Evolutionary conservation across 2,329 filamentous ascomycete species (phyloP), one percentile per base, ranked within the genome.

Genomic region (Hypoxylon sp.): DNA sequence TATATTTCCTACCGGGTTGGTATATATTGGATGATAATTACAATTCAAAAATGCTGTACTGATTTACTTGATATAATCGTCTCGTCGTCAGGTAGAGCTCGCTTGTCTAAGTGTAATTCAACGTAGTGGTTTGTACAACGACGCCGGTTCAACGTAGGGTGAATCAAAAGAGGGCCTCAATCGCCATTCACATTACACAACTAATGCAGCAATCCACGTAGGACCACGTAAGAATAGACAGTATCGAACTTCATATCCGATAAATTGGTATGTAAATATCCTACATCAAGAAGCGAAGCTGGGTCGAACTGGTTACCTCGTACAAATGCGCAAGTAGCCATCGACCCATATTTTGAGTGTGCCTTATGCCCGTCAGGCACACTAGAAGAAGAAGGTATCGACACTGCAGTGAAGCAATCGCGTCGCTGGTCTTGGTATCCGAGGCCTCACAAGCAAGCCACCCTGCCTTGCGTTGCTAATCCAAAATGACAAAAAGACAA

Each of bases 211-310:
- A 35, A 11, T 17, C 27, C 19, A 27, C 51, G 11, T 17, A 35
- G n/a, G 17, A 42, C 24, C 10, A 47, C 21, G 10, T 13, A 13
- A 15, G 54, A n/a, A 35, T 37, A 51, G n/a, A 10, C n/a, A 37
- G 29, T 48, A 53, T 61, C 17, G 62, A 63, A 66, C 57, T 27
- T 58, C 6, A 61, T 65, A 48, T 62, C 50, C 63, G 56, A 50
- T 54, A 62, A 59, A 60, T 60, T 47, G 39, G 47, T 63, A 64
- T 52, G 15, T 24, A 37, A 70, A 63, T 67, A 72, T 63, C 24
- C 13, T 72, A 69, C 67, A 71, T 61, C 19, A 62, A 57, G 69
- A 70, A 72, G 67, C 44, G 65, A 72, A 70, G 37, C 19, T 19
- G 46, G 60, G 46, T 37, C 29, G 52, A 11, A 56, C 6, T n/a